These are phyloP conservation scores for Proliferodiscus dingleyae DNA, from an alignment of 2,329 filamentous ascomycete species.

Conservation along the genomic window DNA sequence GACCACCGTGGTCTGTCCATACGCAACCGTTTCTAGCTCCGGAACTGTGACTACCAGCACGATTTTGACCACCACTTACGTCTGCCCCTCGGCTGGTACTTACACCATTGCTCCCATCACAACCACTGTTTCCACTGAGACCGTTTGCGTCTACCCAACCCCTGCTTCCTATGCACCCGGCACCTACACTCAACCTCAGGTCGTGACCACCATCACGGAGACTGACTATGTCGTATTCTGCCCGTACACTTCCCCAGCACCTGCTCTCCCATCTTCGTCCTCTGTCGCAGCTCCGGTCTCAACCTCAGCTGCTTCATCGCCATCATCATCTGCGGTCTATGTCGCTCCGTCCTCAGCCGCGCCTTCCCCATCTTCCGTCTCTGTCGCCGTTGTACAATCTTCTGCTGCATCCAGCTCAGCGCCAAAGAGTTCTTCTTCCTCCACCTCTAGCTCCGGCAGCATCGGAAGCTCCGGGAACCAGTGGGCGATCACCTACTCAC, in stretches of 20 bases:
- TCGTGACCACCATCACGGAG: conserved; percentile 63
- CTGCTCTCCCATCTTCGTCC: conserved; percentile 16
- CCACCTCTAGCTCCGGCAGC: conserved; percentile 23
- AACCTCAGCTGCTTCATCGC: conserved; percentile 20
- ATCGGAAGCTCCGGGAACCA: conserved; percentile 31
- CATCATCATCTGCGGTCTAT: conserved; percentile 36
- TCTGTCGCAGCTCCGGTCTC: conserved; percentile 20
- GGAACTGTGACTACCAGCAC: conserved; percentile 59
- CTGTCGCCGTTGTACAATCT: no score
- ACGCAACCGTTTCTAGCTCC: conserved; percentile 58
- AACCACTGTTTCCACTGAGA: conserved; percentile 51
- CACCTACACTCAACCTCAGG: conserved; percentile 66
- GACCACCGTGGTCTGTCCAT: conserved; percentile 67
- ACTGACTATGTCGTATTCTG: conserved; percentile 66
- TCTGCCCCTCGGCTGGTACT: conserved; percentile 68
- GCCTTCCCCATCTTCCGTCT: conserved; percentile 32
- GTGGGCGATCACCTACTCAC: conserved; percentile 77
- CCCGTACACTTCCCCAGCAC: conserved; percentile 52
- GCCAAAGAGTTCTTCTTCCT: conserved; percentile 15
- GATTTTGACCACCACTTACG: conserved; percentile 64
- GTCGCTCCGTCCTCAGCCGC: conserved; percentile 9
- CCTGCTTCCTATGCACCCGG: conserved; percentile 62
- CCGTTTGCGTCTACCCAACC: conserved; percentile 58
- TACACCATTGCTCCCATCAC: conserved; percentile 70
- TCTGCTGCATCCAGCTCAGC: conserved; percentile 15